A percentile compares a stretch with the other conserved stretches of the same genome.
These are phyloP conservation scores for Clarireedia sp. DNA, from an alignment of 2,329 filamentous ascomycete genomes.

Conservation along the genomic window DNA sequence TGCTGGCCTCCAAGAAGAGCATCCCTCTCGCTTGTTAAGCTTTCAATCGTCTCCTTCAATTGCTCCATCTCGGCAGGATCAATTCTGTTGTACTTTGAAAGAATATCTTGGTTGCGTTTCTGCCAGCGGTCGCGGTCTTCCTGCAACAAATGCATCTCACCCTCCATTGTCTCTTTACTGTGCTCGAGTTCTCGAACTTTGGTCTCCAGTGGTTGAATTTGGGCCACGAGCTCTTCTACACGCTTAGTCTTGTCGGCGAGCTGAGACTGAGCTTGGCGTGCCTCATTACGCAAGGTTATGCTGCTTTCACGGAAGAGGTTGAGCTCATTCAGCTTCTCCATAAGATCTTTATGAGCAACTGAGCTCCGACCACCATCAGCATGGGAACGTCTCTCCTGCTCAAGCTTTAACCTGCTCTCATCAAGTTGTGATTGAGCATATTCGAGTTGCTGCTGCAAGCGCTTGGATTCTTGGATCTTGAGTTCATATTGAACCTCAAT, in stretches of 20 bases:
- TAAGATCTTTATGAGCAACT: slow-evolving; percentile 78
- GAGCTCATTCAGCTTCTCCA: slow-evolving; percentile 90
- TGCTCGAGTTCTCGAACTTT: slow-evolving; percentile 77
- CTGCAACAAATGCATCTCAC: slow-evolving; percentile 80
- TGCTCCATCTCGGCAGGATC: slow-evolving; percentile 90
- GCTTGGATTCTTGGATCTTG: slow-evolving; percentile 78
- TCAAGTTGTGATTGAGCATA: slow-evolving; percentile 84
- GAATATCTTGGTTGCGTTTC: slow-evolving; percentile 88
- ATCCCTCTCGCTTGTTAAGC: slow-evolving; percentile 58
- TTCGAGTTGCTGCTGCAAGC: slow-evolving; percentile 82
- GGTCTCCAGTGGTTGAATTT: slow-evolving; percentile 75
- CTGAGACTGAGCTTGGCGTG: slow-evolving; percentile 68
- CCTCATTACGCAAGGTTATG: slow-evolving; percentile 80
- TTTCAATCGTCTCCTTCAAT: slow-evolving; percentile 68
- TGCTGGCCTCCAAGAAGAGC: slow-evolving; percentile 31
- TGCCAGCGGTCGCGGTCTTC: slow-evolving; percentile 93
- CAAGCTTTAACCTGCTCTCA: slow-evolving; percentile 78
- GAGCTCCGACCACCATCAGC: slow-evolving; percentile 66
- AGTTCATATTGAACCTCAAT: slow-evolving; percentile 93
- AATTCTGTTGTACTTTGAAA: slow-evolving; percentile 91
- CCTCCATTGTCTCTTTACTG: slow-evolving; percentile 56
- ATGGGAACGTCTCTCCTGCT: slow-evolving; percentile 75
- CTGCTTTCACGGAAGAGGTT: slow-evolving; percentile 96
- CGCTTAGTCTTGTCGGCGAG: slow-evolving; percentile 67
- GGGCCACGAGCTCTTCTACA: slow-evolving; percentile 64